phyloP scores from a whole-genome alignment of 140 eudicot genomes.

The Anethum foeniculum region DNA sequence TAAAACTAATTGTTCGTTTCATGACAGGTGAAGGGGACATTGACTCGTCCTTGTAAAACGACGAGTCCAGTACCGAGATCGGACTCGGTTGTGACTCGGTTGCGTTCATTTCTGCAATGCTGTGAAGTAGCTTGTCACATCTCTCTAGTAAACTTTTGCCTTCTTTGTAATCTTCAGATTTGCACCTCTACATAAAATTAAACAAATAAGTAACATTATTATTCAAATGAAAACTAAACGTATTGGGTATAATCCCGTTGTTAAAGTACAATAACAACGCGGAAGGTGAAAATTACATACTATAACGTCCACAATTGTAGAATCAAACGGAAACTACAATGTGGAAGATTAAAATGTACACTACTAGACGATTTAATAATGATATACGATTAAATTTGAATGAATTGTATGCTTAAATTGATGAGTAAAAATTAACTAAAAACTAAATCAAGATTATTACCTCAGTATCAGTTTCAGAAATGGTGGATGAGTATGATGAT shows the following conservation, averaged over 20 bases:
- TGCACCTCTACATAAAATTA: conserved; percentile 31
- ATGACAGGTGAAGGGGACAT: conserved; percentile 59
- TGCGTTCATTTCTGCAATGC: conserved; percentile 62
- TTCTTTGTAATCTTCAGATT: conserved; percentile 40
- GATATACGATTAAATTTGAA: not conserved
- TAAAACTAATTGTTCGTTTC: conserved; percentile 65
- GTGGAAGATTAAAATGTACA: not conserved
- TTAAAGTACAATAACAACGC: not conserved
- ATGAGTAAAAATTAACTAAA: not conserved
- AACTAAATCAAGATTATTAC: conserved; percentile 28
- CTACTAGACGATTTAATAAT: not conserved
- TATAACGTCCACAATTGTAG: too few species aligned
- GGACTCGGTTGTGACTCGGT: conserved; percentile 82
- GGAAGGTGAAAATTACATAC: not conserved
- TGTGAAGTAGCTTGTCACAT: conserved; percentile 66
- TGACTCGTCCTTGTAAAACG: conserved; percentile 73
- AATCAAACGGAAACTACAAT: not conserved
- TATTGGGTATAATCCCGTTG: not conserved
- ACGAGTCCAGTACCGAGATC: conserved; percentile 90
- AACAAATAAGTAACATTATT: not conserved
- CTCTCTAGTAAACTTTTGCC: conserved; percentile 64
- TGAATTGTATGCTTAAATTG: not conserved
- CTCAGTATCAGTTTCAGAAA: conserved; percentile 71
- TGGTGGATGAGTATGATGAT: conserved; percentile 39
- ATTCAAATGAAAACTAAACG: not conserved